A percentile compares a stretch with the other conserved stretches of the same genome.
phyloP scores from a whole-genome alignment of 2,329 filamentous ascomycete species.

The Aphanocladium album region DNA sequence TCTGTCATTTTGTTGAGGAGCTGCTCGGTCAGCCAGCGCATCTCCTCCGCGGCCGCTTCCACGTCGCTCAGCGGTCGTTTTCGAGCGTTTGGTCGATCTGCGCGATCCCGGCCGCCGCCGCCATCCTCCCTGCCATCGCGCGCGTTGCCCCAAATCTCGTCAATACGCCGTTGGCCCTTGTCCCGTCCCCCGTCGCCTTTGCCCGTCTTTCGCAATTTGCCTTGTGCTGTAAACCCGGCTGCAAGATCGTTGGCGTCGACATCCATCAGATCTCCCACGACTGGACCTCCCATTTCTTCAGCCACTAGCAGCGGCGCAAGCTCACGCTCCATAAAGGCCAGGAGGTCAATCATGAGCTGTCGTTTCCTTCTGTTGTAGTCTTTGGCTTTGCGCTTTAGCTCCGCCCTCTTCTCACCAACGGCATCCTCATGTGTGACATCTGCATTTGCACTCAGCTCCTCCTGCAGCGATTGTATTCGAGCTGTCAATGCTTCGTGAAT shows the following conservation, averaged over 20 bases:
- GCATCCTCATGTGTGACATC: slow-evolving; percentile 57
- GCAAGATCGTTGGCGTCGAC: slow-evolving; percentile 55
- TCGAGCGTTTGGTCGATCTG: background rate
- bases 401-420: slow-evolving; percentile 56
- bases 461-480: slow-evolving; percentile 55
- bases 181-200: slow-evolving; percentile 34
- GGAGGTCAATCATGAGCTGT: slow-evolving; percentile 58
- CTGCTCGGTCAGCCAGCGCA: slow-evolving; percentile 55
- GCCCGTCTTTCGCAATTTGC: slow-evolving; percentile 45
- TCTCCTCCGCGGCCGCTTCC: slow-evolving; percentile 48
- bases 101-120: slow-evolving; percentile 14
- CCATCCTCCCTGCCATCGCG: slow-evolving; percentile 13
- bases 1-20: slow-evolving; percentile 55
- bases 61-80: slow-evolving; percentile 39
- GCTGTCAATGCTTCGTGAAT: slow-evolving; percentile 49
- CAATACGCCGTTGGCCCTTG: slow-evolving; percentile 55
- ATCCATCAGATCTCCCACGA: slow-evolving; percentile 69
- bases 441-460: slow-evolving; percentile 51
- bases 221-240: slow-evolving; percentile 56
- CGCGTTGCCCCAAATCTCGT: slow-evolving; percentile 55
- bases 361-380: slow-evolving; percentile 57
- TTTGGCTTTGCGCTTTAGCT: slow-evolving; percentile 54
- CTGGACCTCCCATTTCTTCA: slow-evolving; percentile 77
- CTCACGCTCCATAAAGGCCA: slow-evolving; percentile 64
- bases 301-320: slow-evolving; percentile 74